Percentiles rank a stretch among this genome's conserved stretches.
Conservation (phyloP, 148 eudicot genomes). For the Chenopodium berlandieri region DNA sequence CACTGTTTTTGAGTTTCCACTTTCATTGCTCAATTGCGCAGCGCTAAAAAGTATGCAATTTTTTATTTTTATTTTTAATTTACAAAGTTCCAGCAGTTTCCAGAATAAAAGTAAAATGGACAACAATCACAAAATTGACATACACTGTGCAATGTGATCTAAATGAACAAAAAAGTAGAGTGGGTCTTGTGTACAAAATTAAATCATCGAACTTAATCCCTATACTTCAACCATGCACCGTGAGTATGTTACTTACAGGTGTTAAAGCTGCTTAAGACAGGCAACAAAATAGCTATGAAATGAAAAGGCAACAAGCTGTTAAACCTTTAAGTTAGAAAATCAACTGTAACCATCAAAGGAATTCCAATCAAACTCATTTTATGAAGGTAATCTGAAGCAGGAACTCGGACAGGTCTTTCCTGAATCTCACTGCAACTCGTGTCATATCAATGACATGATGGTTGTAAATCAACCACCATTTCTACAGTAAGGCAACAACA, state of each 20-base stretch:
- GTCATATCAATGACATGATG: no score
- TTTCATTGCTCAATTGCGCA: background rate
- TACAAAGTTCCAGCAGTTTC: background rate
- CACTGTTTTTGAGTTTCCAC: no score
- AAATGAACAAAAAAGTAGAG: background rate
- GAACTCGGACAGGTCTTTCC: background rate
- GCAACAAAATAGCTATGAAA: background rate
- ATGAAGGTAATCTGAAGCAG: background rate
- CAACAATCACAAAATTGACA: background rate
- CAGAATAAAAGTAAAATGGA: background rate
- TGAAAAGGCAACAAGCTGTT: no score
- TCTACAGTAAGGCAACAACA: no score
- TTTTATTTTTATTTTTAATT: no score
- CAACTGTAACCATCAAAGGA: background rate
- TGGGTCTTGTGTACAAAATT: background rate
- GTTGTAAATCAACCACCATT: no score
- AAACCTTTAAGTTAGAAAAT: background rate
- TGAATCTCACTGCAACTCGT: no score
- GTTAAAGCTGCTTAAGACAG: background rate
- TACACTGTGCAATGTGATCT: background rate
- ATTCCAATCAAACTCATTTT: background rate
- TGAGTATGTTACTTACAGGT: background rate
- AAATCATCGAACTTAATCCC: background rate
- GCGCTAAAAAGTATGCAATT: background rate
- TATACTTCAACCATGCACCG: background rate